Evolutionary conservation across 768 basidiomycete species (phyloP).

Genomic region (Panaeolus papilionaceus): DNA sequence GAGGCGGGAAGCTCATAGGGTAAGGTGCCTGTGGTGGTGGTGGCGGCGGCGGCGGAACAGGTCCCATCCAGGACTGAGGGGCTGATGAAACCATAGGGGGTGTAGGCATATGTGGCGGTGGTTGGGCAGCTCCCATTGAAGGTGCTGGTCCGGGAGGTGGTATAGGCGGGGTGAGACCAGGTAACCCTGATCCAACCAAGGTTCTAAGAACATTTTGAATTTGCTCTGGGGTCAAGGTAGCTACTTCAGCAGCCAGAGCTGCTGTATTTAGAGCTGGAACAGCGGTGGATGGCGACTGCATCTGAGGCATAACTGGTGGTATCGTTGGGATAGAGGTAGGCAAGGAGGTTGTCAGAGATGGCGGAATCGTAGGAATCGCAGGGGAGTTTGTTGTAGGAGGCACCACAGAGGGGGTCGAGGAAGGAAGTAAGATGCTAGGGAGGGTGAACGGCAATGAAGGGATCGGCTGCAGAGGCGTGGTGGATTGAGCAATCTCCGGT

Average conservation of each 20-base stretch:
- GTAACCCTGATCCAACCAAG: conserved; percentile 44
- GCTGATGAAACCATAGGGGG: conserved; percentile 26
- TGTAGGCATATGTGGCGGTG: conserved; percentile 30
- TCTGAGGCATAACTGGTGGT: background rate
- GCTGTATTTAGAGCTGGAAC: conserved; percentile 35
- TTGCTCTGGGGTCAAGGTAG: conserved; percentile 78
- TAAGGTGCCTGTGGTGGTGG: conserved; percentile 22
- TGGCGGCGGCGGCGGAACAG: conserved; percentile 19
- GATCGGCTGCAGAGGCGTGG: conserved; percentile 20
- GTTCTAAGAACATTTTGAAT: conserved; percentile 71
- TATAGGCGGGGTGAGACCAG: conserved; percentile 32
- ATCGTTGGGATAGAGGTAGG: conserved; percentile 29
- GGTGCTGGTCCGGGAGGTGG: conserved; percentile 24
- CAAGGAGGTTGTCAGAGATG: conserved; percentile 35
- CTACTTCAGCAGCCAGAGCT: conserved; percentile 72
- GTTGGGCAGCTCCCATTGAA: conserved; percentile 21
- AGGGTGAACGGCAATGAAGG: conserved; percentile 16
- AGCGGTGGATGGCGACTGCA: background rate
- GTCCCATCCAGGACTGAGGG: conserved; percentile 28
- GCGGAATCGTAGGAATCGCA: conserved; percentile 18
- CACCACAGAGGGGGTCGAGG: conserved; percentile 17
- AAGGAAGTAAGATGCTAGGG: conserved; percentile 13
- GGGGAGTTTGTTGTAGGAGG: conserved; percentile 10
- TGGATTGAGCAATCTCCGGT: conserved; percentile 21
- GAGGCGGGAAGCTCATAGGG: conserved; percentile 31